Evolutionary conservation across 192 early-diverging fungal genomes (phyloP).

Genomic region (Umbelopsis sp.): DNA sequence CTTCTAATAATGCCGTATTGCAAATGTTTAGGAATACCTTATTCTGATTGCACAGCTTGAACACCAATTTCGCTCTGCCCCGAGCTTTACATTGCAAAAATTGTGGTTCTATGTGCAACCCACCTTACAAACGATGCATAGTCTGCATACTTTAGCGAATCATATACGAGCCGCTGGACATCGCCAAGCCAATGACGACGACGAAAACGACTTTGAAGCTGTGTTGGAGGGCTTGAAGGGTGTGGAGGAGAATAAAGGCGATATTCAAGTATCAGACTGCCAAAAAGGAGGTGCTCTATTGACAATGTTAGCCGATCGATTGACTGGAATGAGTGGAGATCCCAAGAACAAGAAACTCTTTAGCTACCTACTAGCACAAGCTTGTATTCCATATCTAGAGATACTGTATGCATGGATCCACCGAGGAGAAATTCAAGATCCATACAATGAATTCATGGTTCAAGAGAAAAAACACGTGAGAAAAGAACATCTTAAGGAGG

Average conservation of each 20-base stretch:
- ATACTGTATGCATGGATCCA: constrained; percentile 91
- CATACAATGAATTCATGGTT: constrained; percentile 93
- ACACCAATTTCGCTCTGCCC: constrained; percentile 71
- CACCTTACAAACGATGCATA: constrained; percentile 60
- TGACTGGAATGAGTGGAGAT: constrained; percentile 72
- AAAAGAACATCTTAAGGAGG: constrained; percentile 67
- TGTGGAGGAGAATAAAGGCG: constrained; percentile 40
- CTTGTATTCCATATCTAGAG: constrained; percentile 79
- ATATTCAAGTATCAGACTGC: constrained; percentile 47
- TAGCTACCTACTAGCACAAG: constrained; percentile 73
- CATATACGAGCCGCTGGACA: constrained; percentile 43
- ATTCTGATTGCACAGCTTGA: constrained; percentile 88
- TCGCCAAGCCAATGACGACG: constrained; percentile 36
- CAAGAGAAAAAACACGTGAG: constrained; percentile 64
- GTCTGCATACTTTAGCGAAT: constrained; percentile 46
- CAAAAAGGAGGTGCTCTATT: constrained; percentile 82
- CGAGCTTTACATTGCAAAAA: constrained; percentile 86
- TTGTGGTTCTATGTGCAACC: constrained; percentile 90
- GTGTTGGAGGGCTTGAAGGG: constrained; percentile 45
- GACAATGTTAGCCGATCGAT: constrained; percentile 70
- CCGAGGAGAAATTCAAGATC: constrained; percentile 86
- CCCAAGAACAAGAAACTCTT: constrained; percentile 75
- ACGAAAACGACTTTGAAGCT: constrained; percentile 41
- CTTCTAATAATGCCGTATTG: neutral
- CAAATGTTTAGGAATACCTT: constrained; percentile 71